Conservation (phyloP, 306 rosid genomes). For the Clitoria ternatea region DNA sequence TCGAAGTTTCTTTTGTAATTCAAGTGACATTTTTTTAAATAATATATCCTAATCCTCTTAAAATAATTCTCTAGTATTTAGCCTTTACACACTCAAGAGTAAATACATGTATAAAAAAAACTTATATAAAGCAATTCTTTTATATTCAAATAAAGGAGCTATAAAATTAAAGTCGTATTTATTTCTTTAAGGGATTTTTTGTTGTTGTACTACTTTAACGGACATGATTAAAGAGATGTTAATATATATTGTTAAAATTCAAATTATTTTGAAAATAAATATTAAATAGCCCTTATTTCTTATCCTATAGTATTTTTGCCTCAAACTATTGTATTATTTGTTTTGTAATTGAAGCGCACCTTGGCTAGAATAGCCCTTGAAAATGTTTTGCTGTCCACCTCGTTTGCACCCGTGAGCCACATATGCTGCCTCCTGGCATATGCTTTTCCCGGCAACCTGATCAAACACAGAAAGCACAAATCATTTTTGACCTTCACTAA, state of each 20-base stretch:
- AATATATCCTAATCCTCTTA: too few relatives aligned
- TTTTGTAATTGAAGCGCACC: constrained; percentile 31
- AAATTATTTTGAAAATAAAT: not conserved
- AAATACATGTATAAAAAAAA: too few relatives aligned
- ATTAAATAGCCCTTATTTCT: not conserved
- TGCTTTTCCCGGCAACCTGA: constrained; percentile 92
- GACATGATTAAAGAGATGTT: too few relatives aligned
- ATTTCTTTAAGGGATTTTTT: too few relatives aligned
- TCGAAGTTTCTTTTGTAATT: too few relatives aligned
- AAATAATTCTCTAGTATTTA: too few relatives aligned
- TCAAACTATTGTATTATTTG: not conserved
- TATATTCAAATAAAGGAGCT: too few relatives aligned
- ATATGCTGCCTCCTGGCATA: constrained; percentile 69
- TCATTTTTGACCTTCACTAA: not conserved
- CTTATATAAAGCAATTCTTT: too few relatives aligned
- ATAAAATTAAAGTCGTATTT: too few relatives aligned
- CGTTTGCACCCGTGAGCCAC: constrained; percentile 88
- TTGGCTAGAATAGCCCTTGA: constrained; percentile 93
- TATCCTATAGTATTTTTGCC: not conserved
- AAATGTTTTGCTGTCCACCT: constrained; percentile 80
- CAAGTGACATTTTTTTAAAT: too few relatives aligned
- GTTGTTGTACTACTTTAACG: too few relatives aligned
- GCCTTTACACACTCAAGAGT: too few relatives aligned
- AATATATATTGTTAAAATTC: not conserved
- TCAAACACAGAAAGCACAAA: not conserved